Evolutionary conservation across 345 rosid species (phyloP), one percentile per base, ranked within the genome.

Genomic region (Eucalyptus lansdowneana): DNA sequence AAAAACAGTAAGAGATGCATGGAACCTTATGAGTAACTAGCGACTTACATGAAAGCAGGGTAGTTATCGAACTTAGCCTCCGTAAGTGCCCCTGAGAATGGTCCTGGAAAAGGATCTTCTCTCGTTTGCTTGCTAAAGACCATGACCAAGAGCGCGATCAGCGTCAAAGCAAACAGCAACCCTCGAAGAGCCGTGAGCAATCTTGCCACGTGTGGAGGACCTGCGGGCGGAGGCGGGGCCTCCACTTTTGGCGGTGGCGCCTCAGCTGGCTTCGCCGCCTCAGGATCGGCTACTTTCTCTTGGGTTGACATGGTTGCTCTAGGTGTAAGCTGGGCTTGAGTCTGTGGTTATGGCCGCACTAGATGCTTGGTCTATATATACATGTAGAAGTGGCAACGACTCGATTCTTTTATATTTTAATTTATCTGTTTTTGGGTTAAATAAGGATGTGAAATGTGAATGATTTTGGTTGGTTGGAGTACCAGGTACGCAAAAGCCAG

Each of bases 1-100:
- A 56, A 56, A 60, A 8, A 54, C 29, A 15, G 13, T 11, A 11
- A n/a, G 49, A 56, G 0, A 11, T 31, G 42, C 45, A 37, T 5
- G 85, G 34, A 40, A 44, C 54, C 31, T 21, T 12, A 22, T n/a
- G 6, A 11, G 19, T 14, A 34, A 29, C 50, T 47, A 50, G 37
- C 5, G 29, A 76, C 92, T 91, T 31, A 93, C 95, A 91, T 42
- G 90, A 92, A 91, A 69, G 95, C 93, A 4, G 95, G 95, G 2
- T 92, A 91, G 34, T 91, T 86, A 31, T 60, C 50, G 88, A 91
- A 93, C 72, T 92, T 93, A 80, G 95, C 95, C 54, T 80, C 31
- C 60, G 11, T 3, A 14, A 31, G 27, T 11, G 87, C 49, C 27
- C 8, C 87, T 2, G 9, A 31, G 19, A 65, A 1, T 19, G 90